Evolutionary conservation across 1,139 yeast species (phyloP).

Genomic region (Hansenula lynferdii): DNA sequence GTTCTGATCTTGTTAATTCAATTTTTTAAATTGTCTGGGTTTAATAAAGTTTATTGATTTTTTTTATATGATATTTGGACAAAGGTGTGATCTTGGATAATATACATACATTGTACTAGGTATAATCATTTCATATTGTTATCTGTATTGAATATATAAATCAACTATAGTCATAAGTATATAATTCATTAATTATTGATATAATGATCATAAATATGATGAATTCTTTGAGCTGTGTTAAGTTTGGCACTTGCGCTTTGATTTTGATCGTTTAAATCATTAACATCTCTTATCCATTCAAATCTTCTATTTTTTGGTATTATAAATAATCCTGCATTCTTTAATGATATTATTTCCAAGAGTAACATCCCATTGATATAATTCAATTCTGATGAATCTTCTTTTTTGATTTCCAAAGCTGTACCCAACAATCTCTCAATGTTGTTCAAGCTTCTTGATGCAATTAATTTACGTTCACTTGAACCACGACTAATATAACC

Average conservation of each 20-base stretch:
- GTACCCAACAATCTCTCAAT: slow-evolving; percentile 47
- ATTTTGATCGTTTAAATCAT: slow-evolving; percentile 40
- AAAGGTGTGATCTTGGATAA: too few relatives aligned
- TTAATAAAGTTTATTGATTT: neutral
- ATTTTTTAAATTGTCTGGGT: slow-evolving; percentile 46
- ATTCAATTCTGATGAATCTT: slow-evolving; percentile 14
- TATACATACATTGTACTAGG: too few relatives aligned
- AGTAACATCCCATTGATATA: slow-evolving; percentile 44
- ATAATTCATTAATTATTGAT: too few relatives aligned
- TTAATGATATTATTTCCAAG: slow-evolving; percentile 53
- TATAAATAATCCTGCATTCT: slow-evolving; percentile 40
- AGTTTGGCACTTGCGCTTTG: slow-evolving; percentile 31
- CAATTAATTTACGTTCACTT: slow-evolving; percentile 26
- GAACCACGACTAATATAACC: slow-evolving; percentile 31
- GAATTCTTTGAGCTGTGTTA: slow-evolving; percentile 42
- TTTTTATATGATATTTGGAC: neutral
- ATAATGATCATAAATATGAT: slow-evolving; percentile 17
- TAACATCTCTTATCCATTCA: slow-evolving; percentile 54
- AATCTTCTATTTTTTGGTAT: slow-evolving; percentile 41
- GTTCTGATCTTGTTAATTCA: slow-evolving; percentile 80
- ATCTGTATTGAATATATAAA: too few relatives aligned
- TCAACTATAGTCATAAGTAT: too few relatives aligned
- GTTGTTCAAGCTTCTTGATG: slow-evolving; percentile 49
- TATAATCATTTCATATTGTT: too few relatives aligned
- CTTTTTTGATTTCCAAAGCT: slow-evolving; percentile 14